Evolutionary conservation across 108 stramenopile genomes (phyloP).

Genomic region (Nitzschia inconspicua): DNA sequence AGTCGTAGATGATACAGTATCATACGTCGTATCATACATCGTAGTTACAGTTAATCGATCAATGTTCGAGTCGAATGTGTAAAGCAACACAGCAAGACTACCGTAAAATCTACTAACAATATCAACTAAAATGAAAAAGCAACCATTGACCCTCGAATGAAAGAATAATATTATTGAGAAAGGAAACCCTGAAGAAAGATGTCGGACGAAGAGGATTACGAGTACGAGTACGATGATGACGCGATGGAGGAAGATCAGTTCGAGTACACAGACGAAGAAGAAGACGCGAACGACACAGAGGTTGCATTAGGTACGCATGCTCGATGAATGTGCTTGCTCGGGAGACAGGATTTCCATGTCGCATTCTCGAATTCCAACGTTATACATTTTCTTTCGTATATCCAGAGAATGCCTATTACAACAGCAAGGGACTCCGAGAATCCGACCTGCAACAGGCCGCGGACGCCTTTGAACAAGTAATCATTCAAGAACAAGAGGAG

Average conservation of each 20-base stretch:
- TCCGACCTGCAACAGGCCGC: conserved; percentile 54
- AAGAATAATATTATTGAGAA: background rate
- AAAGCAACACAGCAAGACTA: no score
- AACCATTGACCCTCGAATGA: background rate
- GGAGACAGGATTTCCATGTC: background rate
- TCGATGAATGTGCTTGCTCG: background rate
- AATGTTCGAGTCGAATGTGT: no score
- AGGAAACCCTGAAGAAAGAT: conserved; percentile 20
- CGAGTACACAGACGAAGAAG: conserved; percentile 91
- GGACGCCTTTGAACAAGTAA: conserved; percentile 73
- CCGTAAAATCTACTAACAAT: no score
- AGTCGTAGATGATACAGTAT: no score
- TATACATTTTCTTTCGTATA: background rate
- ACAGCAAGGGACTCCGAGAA: conserved; percentile 80
- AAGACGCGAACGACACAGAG: conserved; percentile 66
- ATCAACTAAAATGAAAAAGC: no score
- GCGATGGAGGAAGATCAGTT: conserved; percentile 72
- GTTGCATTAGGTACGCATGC: conserved; percentile 63
- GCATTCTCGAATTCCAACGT: background rate
- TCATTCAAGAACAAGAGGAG: conserved; percentile 43
- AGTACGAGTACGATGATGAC: conserved; percentile 63
- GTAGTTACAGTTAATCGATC: no score
- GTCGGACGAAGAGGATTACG: conserved; percentile 57
- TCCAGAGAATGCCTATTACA: conserved; percentile 90
- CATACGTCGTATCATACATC: no score